Evolutionary conservation across 108 stramenopile species (phyloP).

Genomic region (Craspedostauros australis): DNA sequence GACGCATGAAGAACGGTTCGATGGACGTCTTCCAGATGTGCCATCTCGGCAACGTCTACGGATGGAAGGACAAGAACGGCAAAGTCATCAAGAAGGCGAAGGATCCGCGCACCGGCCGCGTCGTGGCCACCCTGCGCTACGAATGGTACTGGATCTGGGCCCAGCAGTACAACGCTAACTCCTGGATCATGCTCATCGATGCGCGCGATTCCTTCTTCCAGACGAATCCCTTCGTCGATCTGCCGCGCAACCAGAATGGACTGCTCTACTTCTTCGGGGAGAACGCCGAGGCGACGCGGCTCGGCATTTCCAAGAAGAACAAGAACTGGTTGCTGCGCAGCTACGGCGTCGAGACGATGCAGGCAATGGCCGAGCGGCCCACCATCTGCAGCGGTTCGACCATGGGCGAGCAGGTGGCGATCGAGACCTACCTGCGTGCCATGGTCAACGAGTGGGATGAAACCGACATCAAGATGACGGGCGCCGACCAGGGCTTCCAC

Average conservation of each 20-base stretch:
- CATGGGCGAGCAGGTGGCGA: constrained; percentile 76
- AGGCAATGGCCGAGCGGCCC: constrained; percentile 48
- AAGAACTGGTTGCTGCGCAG: constrained; percentile 45
- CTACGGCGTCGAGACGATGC: constrained; percentile 40
- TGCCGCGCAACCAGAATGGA: constrained; percentile 34
- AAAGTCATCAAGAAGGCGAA: constrained; percentile 19
- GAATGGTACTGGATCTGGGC: constrained; percentile 89
- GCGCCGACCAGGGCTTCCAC: constrained; percentile 85
- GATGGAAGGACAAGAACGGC: constrained; percentile 26
- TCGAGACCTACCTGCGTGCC: constrained; percentile 76
- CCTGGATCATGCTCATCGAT: constrained; percentile 79
- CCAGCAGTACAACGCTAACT: constrained; percentile 48
- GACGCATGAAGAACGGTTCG: constrained; percentile 27
- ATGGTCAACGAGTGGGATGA: constrained; percentile 77
- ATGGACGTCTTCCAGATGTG: constrained; percentile 53
- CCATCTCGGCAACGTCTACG: constrained; percentile 43
- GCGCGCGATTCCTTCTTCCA: constrained; percentile 81
- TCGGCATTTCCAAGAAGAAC: constrained; percentile 65
- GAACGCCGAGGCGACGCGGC: constrained; percentile 62
- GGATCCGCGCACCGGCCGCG: constrained; percentile 67
- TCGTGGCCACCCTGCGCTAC: constrained; percentile 75
- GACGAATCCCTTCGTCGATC: constrained; percentile 46
- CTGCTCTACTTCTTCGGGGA: constrained; percentile 75
- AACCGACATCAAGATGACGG: constrained; percentile 56
- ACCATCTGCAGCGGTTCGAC: constrained; percentile 76